Base-by-base conservation (phyloP, 2,329 filamentous ascomycete species). In the Colletotrichum nymphaeae region DNA sequence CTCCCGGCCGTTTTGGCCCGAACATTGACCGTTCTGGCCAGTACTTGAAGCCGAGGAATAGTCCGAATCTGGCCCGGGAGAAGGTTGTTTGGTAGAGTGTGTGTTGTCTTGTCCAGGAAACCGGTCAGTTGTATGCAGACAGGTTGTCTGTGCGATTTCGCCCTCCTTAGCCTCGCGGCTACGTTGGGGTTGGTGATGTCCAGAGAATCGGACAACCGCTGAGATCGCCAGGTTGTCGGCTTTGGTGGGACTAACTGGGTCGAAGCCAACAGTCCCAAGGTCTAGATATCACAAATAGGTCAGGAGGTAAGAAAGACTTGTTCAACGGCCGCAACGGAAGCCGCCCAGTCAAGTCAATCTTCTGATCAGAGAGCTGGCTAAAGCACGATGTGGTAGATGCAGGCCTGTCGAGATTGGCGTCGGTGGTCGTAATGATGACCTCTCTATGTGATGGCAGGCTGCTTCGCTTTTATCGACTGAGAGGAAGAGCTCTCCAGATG, bases 11-110 rank as follows among this genome's bases (percentile, higher is more conserved):
- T 82, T 83, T 83, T 83, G 84, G 84, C 84, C 86, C 82, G 86
- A 83, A 88, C 90, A 92, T 92, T 86, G 89, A 90, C 86, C 81
- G 78, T 80, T 60, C 76, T 67, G 67, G 57, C 60, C 67, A 73
- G 35, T 66, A 65, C 55, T 67, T 9, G 71, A 66, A 57, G 68
- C 28, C 28, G 67, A 57, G 35, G 37, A 35, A 11, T 42, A 28
- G 37, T 73, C 67, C 24, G 35, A 49, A 30, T 62, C 56, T 35
- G 56, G 56, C 6, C 26, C 19, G 12, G 59, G 7, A 30, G 62
- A 19, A 19, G 70, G 30, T 28, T 71, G 59, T 12, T 69, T 26
- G 56, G 57, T 22, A 59, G 55, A 8, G n/a, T 73, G 67, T 19
- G 55, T 28, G 67, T 55, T 67, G 24, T 57, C 37, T 28, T 57